Evolutionary conservation across 495 filamentous ascomycete species (phyloP).

Genomic region (Aspergillus ostianus): DNA sequence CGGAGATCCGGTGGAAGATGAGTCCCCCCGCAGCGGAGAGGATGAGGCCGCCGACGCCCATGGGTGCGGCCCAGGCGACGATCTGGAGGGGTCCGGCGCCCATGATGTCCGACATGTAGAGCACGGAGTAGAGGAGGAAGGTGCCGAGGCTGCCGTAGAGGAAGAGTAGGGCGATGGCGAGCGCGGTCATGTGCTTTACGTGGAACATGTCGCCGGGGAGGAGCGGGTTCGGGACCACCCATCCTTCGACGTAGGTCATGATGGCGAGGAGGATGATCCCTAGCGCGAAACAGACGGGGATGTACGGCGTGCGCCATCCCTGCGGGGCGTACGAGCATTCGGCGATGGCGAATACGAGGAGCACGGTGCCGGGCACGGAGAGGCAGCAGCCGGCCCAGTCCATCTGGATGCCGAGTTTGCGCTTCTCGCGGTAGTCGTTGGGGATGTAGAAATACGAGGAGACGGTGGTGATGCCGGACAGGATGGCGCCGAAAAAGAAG

Average conservation of each 20-base stretch:
- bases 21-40: slow-evolving; percentile 71
- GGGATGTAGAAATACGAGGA: slow-evolving; percentile 66
- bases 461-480: slow-evolving; percentile 49
- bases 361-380: slow-evolving; percentile 63
- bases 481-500: slow-evolving; percentile 70
- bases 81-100: slow-evolving; percentile 63
- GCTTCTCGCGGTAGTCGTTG: slow-evolving; percentile 54
- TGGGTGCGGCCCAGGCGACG: slow-evolving; percentile 76
- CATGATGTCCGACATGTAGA: slow-evolving; percentile 72
- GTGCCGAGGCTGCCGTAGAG: slow-evolving; percentile 75
- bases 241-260: slow-evolving; percentile 73
- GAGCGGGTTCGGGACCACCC: slow-evolving; percentile 69
- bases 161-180: slow-evolving; percentile 67
- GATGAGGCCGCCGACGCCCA: slow-evolving; percentile 72
- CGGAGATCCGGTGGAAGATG: slow-evolving; percentile 72
- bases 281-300: slow-evolving; percentile 57
- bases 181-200: slow-evolving; percentile 68
- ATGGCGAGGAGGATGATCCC: slow-evolving; percentile 44
- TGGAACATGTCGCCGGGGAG: slow-evolving; percentile 73
- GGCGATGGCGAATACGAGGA: slow-evolving; percentile 78
- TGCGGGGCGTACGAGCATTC: slow-evolving; percentile 67
- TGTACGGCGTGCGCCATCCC: slow-evolving; percentile 73
- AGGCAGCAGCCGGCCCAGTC: slow-evolving; percentile 67
- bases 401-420: slow-evolving; percentile 52
- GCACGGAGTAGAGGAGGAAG: slow-evolving; percentile 73